Evolutionary conservation across 2,329 filamentous ascomycete genomes (phyloP), one percentile per base, ranked within the genome.

Genomic region (Bipolaris cookei): DNA sequence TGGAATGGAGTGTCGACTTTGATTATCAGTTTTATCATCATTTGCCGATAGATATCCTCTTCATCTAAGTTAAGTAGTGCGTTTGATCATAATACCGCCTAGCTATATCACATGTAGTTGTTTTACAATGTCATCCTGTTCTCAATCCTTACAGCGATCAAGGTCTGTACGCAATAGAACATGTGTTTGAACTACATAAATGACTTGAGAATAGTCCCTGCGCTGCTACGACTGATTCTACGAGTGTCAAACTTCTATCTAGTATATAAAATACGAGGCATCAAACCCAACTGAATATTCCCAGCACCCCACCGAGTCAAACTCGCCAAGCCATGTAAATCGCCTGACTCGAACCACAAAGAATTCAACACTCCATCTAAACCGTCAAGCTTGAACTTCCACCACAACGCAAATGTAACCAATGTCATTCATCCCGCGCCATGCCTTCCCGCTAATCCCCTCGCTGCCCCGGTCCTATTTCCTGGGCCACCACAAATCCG

Each of bases 391-490:
- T 30, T 30, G 28, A 11, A 38, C 21, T 18, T 30, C 38, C 7
- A 20, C 14, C n/a, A 35, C 35, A 3, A 38, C 25, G 11, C 49
- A 49, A 51, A 55, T 56, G 52, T 51, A 48, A 62, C 68, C 68
- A 58, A 72, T 74, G 75, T 64, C 72, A 76, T 68, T 98, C 78
- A 76, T 89, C 39, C 91, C 95, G 23, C 91, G 94, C 67, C 76
- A 81, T 63, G 78, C 80, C 51, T 98, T 96, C 76, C 87, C 89
- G 37, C 81, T 88, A 41, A 89, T 94, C 69, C 80, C 83, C 52
- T 90, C 88, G 50, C 88, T 98, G 59, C 89, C 90, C 37, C 88
- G 91, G 64, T 95, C 94, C 57, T 99, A 98, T 80, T 99, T 91
- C 80, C 84, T 98, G 44, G 95, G 95, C 61, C 95, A 99, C 79